phyloP scores from a whole-genome alignment of 139 green algal species.

The Tetradesmus obliquus region DNA sequence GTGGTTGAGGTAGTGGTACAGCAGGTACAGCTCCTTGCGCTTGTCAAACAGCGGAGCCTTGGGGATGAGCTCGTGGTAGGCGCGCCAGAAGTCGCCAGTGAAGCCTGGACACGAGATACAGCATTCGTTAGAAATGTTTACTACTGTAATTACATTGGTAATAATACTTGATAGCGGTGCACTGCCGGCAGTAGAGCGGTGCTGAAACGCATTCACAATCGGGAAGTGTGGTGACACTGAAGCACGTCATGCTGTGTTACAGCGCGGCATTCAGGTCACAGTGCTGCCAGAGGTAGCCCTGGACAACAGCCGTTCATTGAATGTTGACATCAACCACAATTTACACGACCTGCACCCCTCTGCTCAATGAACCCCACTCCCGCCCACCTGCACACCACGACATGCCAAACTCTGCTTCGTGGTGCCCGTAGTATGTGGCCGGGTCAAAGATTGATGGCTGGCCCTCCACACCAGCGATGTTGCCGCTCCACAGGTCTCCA shows the following conservation, averaged over 20 bases:
- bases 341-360: background rate
- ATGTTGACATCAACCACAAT: background rate
- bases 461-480: constrained; percentile 84
- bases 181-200: too few species aligned
- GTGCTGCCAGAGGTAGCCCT: background rate
- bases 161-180: too few species aligned
- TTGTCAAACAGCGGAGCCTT: constrained; percentile 62
- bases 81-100: constrained; percentile 50
- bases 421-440: constrained; percentile 71
- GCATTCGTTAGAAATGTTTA: background rate
- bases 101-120: constrained; percentile 48
- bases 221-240: too few species aligned
- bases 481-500: constrained; percentile 97
- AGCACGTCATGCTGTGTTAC: background rate
- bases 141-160: background rate
- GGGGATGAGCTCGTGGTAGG: constrained; percentile 36
- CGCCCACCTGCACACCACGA: constrained; percentile 80
- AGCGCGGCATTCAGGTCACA: background rate
- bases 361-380: too few species aligned
- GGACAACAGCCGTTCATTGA: background rate
- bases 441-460: constrained; percentile 84
- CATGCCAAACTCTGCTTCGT: constrained; percentile 98
- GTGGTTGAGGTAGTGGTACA: constrained; percentile 97
- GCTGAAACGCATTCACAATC: too few species aligned
- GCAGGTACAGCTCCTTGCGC: constrained; percentile 83